A percentile compares a stretch with the other conserved stretches of the same genome.
Evolutionary conservation across 2,329 filamentous ascomycete genomes (phyloP).

Genomic region (Claviceps monticola): DNA sequence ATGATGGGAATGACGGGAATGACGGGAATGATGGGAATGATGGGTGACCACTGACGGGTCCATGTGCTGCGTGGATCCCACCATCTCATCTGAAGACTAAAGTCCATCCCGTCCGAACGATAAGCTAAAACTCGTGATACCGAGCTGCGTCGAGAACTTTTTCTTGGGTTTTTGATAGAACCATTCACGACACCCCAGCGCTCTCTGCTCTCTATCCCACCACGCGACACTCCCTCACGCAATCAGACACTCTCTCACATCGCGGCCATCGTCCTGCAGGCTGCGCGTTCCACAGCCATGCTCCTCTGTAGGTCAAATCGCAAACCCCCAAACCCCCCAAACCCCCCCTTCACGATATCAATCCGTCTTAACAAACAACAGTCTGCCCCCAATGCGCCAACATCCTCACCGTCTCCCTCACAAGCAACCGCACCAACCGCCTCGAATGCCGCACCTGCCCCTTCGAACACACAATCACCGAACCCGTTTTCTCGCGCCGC

Average conservation of each 20-base stretch:
- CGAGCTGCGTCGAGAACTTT: too few species aligned
- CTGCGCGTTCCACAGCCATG: slow-evolving; percentile 30
- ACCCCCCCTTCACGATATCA: not conserved
- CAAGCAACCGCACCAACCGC: slow-evolving; percentile 52
- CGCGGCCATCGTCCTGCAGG: too few species aligned
- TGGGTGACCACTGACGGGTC: not conserved
- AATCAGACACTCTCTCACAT: too few species aligned
- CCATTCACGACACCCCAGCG: too few species aligned
- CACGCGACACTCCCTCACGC: not conserved
- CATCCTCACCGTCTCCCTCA: slow-evolving; percentile 59
- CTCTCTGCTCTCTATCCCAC: not conserved
- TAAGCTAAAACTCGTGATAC: too few species aligned
- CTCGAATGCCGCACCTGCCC: slow-evolving; percentile 94
- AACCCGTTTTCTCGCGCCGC: slow-evolving; percentile 67
- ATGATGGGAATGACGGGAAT: too few species aligned
- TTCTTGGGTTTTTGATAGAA: too few species aligned
- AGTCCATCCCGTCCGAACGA: not conserved
- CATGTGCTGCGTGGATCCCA: not conserved
- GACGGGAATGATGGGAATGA: too few species aligned
- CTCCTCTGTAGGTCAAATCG: slow-evolving; percentile 43
- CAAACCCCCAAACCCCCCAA: too few species aligned
- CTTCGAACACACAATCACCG: slow-evolving; percentile 73
- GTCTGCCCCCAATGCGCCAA: slow-evolving; percentile 79
- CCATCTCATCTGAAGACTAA: too few species aligned
- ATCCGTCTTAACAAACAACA: slow-evolving; percentile 16